Evolutionary conservation across 345 rosid species (phyloP).

Genomic region (Camelina sativa): DNA sequence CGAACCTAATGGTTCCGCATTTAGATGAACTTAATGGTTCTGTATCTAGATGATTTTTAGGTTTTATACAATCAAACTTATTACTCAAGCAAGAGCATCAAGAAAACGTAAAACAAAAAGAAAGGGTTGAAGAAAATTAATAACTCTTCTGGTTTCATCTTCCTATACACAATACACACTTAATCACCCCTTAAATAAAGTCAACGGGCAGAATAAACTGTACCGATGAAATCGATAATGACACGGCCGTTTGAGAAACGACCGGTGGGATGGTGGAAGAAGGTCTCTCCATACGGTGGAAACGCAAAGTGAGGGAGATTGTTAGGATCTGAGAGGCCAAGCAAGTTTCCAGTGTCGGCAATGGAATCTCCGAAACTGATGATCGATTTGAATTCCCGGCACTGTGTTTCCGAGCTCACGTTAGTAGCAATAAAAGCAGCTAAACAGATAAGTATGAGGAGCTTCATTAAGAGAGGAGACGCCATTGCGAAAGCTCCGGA

Average conservation of each 20-base stretch:
- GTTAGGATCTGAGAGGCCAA: constrained; percentile 24
- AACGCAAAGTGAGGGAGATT: constrained; percentile 30
- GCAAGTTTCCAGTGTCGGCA: constrained; percentile 58
- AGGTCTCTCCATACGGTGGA: constrained; percentile 57
- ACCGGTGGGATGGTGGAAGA: constrained; percentile 53
- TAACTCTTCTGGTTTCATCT: no score
- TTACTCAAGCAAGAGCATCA: no score
- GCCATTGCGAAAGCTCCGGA: background rate
- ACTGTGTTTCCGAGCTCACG: constrained; percentile 4
- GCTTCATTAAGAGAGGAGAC: background rate
- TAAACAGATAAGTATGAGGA: background rate
- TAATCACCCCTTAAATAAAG: background rate
- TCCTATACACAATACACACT: background rate
- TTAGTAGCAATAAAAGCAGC: background rate
- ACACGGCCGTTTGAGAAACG: constrained; percentile 57
- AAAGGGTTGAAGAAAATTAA: no score
- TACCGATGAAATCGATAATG: constrained; percentile 58
- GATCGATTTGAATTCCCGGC: constrained; percentile 40
- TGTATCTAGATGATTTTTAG: no score
- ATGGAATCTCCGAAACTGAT: constrained; percentile 64
- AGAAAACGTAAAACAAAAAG: no score
- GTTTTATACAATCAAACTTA: no score
- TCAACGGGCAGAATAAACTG: background rate
- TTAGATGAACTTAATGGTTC: no score
- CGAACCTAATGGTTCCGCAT: no score